phyloP scores from a whole-genome alignment of 2,329 filamentous ascomycete species.

The Colletotrichum ledebouriae region DNA sequence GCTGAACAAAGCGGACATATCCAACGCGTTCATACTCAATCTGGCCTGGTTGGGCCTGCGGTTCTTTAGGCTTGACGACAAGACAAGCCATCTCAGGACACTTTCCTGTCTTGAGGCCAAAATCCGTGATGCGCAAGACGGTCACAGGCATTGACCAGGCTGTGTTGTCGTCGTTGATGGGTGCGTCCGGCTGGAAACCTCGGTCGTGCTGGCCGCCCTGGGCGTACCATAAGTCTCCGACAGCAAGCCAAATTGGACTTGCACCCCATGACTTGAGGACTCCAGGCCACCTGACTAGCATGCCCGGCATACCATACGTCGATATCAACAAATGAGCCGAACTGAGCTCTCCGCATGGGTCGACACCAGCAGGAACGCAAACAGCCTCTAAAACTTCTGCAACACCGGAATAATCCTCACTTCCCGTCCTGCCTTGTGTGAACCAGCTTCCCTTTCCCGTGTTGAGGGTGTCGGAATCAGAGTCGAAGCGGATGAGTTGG shows the following conservation, averaged over 20 bases:
- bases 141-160: neutral
- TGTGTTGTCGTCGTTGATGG: neutral
- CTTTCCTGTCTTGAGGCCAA: neutral
- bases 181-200: neutral
- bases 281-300: neutral
- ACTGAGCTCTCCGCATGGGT: constrained; percentile 1
- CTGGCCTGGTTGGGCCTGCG: neutral
- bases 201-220: neutral
- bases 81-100: constrained; percentile 5
- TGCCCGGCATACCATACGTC: neutral
- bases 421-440: constrained; percentile 1
- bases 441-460: constrained; percentile 8
- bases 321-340: neutral
- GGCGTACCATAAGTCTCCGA: constrained; percentile 1
- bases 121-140: constrained; percentile 3
- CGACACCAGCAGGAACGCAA: constrained; percentile 3
- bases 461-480: neutral
- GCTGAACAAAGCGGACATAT: neutral
- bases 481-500: neutral
- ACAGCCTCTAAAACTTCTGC: neutral
- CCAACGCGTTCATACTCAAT: constrained; percentile 1
- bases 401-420: neutral
- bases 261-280: neutral
- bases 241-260: constrained; percentile 2
- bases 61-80: neutral